Base-by-base conservation (phyloP, 2,329 filamentous ascomycete genomes). In the Karstenula rhodostoma region DNA sequence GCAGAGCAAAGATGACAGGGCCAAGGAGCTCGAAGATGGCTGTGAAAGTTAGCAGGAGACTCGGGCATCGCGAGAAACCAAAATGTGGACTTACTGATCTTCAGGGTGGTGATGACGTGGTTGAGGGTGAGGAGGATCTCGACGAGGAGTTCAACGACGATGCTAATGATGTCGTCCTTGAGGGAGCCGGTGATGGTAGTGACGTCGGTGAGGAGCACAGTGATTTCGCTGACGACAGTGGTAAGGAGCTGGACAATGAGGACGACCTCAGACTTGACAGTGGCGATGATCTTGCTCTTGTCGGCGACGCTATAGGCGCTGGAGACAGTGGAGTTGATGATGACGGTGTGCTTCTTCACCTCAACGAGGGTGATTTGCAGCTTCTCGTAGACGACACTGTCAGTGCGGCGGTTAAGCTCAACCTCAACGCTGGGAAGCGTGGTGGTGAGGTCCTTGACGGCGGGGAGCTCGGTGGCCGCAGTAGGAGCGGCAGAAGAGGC, bases 1-100 rank as follows among this genome's bases (percentile, higher is more conserved):
- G 47, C 7, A 60, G 53, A 6, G 47, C 13, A 25, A 60, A 27
- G 40, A 48, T 47, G 19, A 53, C 17, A 13, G 58, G 43, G 17
- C 58, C 58, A 32, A 60, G 58, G 40, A 60, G 53, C 37, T 60
- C 58, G 48, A 60, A 60, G 32, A 60, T 48, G 37, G 58, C 58
- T 60, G 19, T 7, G 19, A 15, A n/a, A 22, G 46, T 60, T 33
- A 57, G 53, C 29, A 43, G 6, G 10, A 27, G 2, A 23, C 2
- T 22, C 19, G 4, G 19, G 2, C 3, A 23, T n/a, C 13, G 10
- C 19, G 12, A 42, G 23, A 9, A 43, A 19, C 4, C 2, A 37
- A 4, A 19, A 29, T 19, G 46, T 27, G n/a, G n/a, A 52, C 58
- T 32, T 53, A 60, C 58, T 27, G 47, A 57, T 57, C 48, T 60